A percentile compares a stretch with the other conserved stretches of the same genome.
Conservation (phyloP, 352 stramenopile species). For the Thalassiosira exigua region DNA sequence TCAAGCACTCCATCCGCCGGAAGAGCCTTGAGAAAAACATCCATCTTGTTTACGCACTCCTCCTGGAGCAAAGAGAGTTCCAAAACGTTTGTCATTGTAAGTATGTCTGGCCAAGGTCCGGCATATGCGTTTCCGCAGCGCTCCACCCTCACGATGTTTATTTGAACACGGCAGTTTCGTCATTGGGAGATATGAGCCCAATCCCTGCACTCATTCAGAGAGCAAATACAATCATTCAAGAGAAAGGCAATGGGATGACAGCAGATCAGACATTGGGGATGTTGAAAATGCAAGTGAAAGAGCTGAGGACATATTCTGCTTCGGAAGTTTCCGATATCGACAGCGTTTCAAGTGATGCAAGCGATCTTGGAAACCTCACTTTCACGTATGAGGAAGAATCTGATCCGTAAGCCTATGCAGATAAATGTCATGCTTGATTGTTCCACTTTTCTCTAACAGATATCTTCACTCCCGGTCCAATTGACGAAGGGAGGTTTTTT, state of each 20-base stretch:
- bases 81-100: conserved; percentile 53
- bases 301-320: conserved; percentile 43
- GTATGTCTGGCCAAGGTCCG: conserved; percentile 5
- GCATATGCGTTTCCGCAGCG: no score
- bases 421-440: background rate
- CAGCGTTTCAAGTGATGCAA: conserved; percentile 52
- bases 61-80: conserved; percentile 78
- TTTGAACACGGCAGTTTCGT: conserved; percentile 17
- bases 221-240: conserved; percentile 68
- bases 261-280: conserved; percentile 64
- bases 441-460: background rate
- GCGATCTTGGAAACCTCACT: conserved; percentile 66
- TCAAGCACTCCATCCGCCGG: conserved; percentile 68
- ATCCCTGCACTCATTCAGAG: conserved; percentile 56
- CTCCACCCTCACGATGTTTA: background rate
- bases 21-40: conserved; percentile 77
- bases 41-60: conserved; percentile 76
- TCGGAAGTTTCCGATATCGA: conserved; percentile 22
- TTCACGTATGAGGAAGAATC: conserved; percentile 84
- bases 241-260: conserved; percentile 50
- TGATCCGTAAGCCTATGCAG: conserved; percentile 67
- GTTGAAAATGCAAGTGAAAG: conserved; percentile 52
- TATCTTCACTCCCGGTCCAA: background rate
- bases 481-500: conserved; percentile 68
- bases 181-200: conserved; percentile 38